These are phyloP conservation scores for Kregervanrija pseudodelftensis DNA, from an alignment of 805 yeast species.

Conservation along the genomic window DNA sequence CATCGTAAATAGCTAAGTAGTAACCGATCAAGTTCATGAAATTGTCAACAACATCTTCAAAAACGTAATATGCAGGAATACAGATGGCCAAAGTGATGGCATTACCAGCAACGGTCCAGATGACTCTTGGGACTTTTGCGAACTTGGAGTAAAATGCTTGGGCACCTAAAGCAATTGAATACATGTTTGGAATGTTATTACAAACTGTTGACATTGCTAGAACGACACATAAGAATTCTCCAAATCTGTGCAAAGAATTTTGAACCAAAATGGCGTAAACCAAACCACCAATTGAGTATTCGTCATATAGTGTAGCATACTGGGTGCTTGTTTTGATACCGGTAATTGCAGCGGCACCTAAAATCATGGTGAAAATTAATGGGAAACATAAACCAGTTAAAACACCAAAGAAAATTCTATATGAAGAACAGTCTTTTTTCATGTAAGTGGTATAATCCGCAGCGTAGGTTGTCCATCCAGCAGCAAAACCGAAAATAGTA, in stretches of 20 bases:
- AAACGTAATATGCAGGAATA: constrained; percentile 79
- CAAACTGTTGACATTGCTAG: constrained; percentile 83
- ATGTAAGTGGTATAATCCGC: constrained; percentile 89
- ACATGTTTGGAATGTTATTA: constrained; percentile 90
- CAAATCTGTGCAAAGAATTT: constrained; percentile 80
- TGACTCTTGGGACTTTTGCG: constrained; percentile 67
- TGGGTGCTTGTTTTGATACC: constrained; percentile 43
- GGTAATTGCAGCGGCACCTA: constrained; percentile 83
- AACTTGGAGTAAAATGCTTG: constrained; percentile 79
- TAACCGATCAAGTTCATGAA: constrained; percentile 91
- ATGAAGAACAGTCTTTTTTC: constrained; percentile 54
- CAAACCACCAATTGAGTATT: constrained; percentile 71
- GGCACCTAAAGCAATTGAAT: constrained; percentile 80
- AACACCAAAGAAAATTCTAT: constrained; percentile 58
- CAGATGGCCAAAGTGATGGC: constrained; percentile 75
- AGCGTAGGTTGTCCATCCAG: constrained; percentile 93
- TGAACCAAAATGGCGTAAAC: constrained; percentile 71
- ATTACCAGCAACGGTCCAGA: constrained; percentile 77
- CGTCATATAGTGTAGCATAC: constrained; percentile 45
- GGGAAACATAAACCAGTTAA: constrained; percentile 61
- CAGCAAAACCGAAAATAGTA: constrained; percentile 77
- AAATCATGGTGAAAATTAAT: constrained; percentile 59
- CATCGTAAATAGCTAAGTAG: constrained; percentile 80
- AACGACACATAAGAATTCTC: constrained; percentile 81
- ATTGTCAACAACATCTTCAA: constrained; percentile 65